These are phyloP conservation scores for Spizellomyces sp. DNA, from an alignment of 192 early-diverging fungal genomes.

Conservation along the genomic window DNA sequence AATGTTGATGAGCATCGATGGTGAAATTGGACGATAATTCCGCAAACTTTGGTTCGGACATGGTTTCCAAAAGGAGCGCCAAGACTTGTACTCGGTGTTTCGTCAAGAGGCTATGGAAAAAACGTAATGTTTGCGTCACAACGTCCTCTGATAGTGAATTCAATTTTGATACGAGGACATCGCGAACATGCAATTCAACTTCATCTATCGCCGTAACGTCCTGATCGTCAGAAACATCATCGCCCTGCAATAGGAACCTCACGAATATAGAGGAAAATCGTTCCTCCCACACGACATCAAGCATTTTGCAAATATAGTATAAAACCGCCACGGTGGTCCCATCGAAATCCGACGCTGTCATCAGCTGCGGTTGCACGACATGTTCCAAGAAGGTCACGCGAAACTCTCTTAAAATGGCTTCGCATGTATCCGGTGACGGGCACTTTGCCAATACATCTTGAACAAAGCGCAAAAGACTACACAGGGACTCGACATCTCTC, in stretches of 20 bases:
- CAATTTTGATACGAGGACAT: constrained; percentile 83
- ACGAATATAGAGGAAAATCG: constrained; percentile 68
- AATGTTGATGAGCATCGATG: constrained; percentile 23
- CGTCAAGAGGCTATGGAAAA: constrained; percentile 74
- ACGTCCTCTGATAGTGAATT: constrained; percentile 85
- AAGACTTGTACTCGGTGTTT: constrained; percentile 79
- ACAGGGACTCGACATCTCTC: constrained; percentile 66
- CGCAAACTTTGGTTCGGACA: constrained; percentile 16
- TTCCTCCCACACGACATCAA: constrained; percentile 67
- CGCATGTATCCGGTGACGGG: constrained; percentile 65
- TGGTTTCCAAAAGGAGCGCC: constrained; percentile 69
- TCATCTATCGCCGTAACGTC: background rate
- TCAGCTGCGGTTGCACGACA: constrained; percentile 82
- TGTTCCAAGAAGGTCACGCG: constrained; percentile 79
- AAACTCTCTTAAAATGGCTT: constrained; percentile 66
- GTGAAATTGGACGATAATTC: background rate
- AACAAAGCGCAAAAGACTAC: constrained; percentile 70
- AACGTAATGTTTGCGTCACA: constrained; percentile 78
- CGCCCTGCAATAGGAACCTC: constrained; percentile 68
- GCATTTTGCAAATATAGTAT: constrained; percentile 84
- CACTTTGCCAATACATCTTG: constrained; percentile 55
- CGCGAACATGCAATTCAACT: constrained; percentile 40
- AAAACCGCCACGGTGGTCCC: constrained; percentile 87
- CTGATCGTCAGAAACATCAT: constrained; percentile 16
- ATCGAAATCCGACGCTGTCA: constrained; percentile 89